Conservation (phyloP, 495 filamentous ascomycete species). For the Xylaria cubensis region DNA sequence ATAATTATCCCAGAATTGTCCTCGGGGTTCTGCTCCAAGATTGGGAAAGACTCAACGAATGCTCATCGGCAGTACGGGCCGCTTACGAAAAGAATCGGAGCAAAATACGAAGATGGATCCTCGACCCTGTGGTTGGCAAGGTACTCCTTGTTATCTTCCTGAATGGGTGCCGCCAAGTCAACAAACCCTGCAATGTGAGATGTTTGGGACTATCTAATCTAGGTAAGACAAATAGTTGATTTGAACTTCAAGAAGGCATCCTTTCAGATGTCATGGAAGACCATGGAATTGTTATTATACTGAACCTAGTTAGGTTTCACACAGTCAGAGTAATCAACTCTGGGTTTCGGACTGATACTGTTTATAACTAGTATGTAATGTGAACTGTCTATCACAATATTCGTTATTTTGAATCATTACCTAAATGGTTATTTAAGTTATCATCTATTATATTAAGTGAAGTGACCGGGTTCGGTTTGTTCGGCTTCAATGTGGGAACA, state of each 20-base stretch:
- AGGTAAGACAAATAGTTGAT: background rate
- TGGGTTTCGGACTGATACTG: background rate
- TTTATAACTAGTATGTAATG: background rate
- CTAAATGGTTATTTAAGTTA: background rate
- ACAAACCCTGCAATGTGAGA: background rate
- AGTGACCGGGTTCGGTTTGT: background rate
- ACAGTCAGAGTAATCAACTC: background rate
- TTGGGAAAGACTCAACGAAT: background rate
- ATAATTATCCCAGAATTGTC: background rate
- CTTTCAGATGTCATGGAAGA: background rate
- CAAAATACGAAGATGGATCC: background rate
- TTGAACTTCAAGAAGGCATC: background rate
- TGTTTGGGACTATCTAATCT: no score
- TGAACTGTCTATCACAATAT: background rate
- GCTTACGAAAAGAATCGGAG: slow-evolving; percentile 8
- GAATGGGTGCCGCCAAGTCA: background rate
- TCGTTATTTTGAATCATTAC: background rate
- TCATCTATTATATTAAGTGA: background rate
- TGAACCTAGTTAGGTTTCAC: background rate
- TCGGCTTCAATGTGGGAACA: background rate
- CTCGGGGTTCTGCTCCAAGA: slow-evolving; percentile 7
- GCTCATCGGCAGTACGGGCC: slow-evolving; percentile 15
- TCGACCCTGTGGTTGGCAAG: background rate
- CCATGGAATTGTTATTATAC: background rate
- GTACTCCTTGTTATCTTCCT: background rate